Evolutionary conservation across 2,329 filamentous ascomycete genomes (phyloP).

Genomic region (Clarireedia homoeocarpa): DNA sequence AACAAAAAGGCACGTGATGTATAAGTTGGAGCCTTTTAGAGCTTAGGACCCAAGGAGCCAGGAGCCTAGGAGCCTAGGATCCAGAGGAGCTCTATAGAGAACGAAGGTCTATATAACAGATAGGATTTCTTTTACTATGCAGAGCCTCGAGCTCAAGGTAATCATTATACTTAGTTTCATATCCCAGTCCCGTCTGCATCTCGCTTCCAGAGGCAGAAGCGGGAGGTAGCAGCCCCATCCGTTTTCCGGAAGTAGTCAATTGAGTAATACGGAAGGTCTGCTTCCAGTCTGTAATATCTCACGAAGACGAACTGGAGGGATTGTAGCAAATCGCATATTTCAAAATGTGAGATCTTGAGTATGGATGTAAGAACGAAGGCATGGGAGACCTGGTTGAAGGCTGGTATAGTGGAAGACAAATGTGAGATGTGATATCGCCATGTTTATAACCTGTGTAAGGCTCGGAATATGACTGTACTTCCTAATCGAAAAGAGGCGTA

Average conservation of each 20-base stretch:
- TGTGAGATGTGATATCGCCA: background rate
- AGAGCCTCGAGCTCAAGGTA: no score
- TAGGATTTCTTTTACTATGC: no score
- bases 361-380: background rate
- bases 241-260: background rate
- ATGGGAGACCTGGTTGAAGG: background rate
- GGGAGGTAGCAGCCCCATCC: background rate
- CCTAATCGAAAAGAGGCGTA: background rate
- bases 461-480: background rate
- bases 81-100: no score
- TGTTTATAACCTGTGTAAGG: background rate
- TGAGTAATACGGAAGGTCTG: background rate
- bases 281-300: background rate
- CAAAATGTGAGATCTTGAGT: background rate
- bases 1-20: no score
- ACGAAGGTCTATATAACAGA: no score
- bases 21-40: no score
- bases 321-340: background rate
- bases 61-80: no score
- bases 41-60: no score
- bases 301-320: background rate
- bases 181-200: background rate
- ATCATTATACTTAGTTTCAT: background rate
- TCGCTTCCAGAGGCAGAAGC: background rate
- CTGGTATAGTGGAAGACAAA: background rate